Conservation (phyloP, 129 eudicot species). For the Pulicaria dysenterica region DNA sequence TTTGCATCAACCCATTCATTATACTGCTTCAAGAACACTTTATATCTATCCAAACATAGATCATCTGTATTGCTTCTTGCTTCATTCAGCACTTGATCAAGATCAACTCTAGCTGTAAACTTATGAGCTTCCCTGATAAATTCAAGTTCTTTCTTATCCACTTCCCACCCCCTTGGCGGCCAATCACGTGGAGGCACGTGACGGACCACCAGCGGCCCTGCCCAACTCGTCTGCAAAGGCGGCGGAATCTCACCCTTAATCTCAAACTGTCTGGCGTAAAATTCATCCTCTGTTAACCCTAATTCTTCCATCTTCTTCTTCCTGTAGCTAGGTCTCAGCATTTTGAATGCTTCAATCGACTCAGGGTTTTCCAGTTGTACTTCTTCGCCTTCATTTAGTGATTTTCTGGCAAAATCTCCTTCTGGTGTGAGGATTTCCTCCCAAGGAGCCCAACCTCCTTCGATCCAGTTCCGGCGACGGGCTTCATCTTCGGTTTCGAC, state of each 20-base stretch:
- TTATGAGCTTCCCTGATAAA: conserved; percentile 82
- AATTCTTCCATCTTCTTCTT: conserved; percentile 65
- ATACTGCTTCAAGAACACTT: conserved; percentile 90
- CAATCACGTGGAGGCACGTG: conserved; percentile 92
- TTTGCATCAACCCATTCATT: conserved; percentile 82
- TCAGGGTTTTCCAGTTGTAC: conserved; percentile 72
- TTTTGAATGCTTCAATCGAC: conserved; percentile 81
- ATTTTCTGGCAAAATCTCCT: conserved; percentile 72
- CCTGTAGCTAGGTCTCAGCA: conserved; percentile 81
- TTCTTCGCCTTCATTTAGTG: conserved; percentile 94
- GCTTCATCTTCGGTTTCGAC: conserved; percentile 89
- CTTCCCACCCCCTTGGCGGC: conserved; percentile 99
- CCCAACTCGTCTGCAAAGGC: conserved; percentile 65
- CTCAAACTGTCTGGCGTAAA: conserved; percentile 80
- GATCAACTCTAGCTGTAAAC: conserved; percentile 54
- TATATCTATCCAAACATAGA: conserved; percentile 91
- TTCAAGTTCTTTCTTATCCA: conserved; percentile 80
- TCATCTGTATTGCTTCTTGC: conserved; percentile 47
- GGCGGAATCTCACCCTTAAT: conserved; percentile 79
- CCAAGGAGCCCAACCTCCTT: conserved; percentile 99
- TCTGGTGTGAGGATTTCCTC: conserved; percentile 93
- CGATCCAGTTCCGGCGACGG: conserved; percentile 84
- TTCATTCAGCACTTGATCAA: conserved; percentile 48
- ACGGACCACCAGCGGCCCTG: conserved; percentile 75
- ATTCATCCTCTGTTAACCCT: conserved; percentile 87